phyloP scores from a whole-genome alignment of 139 green algal species.

The Chlorella sp. region DNA sequence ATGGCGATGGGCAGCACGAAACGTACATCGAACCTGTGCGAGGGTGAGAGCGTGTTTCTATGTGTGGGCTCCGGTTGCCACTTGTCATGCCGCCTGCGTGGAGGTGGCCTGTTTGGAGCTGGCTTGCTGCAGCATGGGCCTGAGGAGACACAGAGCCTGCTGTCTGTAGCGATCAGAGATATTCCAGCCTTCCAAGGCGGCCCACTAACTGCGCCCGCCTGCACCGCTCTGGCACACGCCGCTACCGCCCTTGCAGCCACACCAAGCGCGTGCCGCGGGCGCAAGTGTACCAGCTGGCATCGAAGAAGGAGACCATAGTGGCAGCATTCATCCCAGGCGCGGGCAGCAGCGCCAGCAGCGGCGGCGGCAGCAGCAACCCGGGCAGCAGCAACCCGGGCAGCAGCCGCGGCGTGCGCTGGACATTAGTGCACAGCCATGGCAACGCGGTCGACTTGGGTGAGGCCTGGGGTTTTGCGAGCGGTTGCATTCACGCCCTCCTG shows the following conservation, averaged over 20 bases:
- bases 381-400: not conserved
- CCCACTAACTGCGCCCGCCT: no score
- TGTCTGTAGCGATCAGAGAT: no score
- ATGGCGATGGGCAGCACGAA: conserved; percentile 63
- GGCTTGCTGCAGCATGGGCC: no score
- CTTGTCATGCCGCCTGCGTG: no score
- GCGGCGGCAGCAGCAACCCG: not conserved
- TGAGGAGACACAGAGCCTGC: no score
- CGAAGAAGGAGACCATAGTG: conserved; percentile 25
- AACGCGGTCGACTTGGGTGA: conserved; percentile 93
- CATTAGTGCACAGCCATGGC: conserved; percentile 91
- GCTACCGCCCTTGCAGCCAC: not conserved
- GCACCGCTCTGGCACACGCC: no score
- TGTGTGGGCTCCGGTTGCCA: no score
- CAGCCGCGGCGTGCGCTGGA: conserved; percentile 37
- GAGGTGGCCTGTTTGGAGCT: no score
- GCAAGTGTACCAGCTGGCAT: not conserved
- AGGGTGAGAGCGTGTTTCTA: no score
- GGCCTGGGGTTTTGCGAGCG: no score
- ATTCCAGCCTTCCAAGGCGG: no score
- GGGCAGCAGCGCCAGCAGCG: not conserved
- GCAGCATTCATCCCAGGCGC: conserved; percentile 6
- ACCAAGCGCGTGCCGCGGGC: conserved; percentile 10
- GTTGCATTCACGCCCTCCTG: no score
- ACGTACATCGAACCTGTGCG: conserved; percentile 67